These are phyloP conservation scores for Termitomyces sp. DNA, from an alignment of 768 basidiomycete genomes.

Conservation along the genomic window DNA sequence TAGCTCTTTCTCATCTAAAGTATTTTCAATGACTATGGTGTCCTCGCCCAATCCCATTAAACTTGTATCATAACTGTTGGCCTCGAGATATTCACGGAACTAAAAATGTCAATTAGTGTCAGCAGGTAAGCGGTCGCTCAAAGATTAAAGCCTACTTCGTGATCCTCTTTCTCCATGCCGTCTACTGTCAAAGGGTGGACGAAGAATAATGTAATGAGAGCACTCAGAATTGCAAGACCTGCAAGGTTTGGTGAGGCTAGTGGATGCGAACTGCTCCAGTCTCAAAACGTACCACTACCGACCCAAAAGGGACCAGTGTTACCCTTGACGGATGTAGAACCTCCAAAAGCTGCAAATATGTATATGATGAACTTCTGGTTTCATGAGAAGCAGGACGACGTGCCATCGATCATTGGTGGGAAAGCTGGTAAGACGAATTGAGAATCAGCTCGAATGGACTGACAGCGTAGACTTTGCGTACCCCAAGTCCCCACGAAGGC, in stretches of 20 bases:
- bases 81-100: constrained; percentile 83
- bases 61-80: constrained; percentile 74
- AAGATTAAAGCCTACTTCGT: constrained; percentile 36
- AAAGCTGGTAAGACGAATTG: constrained; percentile 40
- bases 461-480: constrained; percentile 27
- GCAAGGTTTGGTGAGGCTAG: constrained; percentile 10
- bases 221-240: constrained; percentile 76
- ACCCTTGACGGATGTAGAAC: constrained; percentile 44
- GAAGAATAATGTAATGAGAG: constrained; percentile 67
- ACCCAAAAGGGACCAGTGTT: constrained; percentile 90
- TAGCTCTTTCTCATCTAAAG: constrained; percentile 20
- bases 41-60: constrained; percentile 56
- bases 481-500: constrained; percentile 84
- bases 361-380: constrained; percentile 3
- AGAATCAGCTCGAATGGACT: not conserved
- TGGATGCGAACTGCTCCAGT: not conserved
- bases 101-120: constrained; percentile 19
- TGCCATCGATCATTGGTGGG: constrained; percentile 63
- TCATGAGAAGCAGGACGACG: constrained; percentile 12
- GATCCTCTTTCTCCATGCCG: constrained; percentile 78
- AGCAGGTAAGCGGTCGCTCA: not conserved
- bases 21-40: constrained; percentile 16
- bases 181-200: constrained; percentile 73
- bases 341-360: constrained; percentile 55
- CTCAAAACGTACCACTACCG: constrained; percentile 52